These are phyloP conservation scores for Intubia oerlemansii DNA, from an alignment of 2,329 filamentous ascomycete species.

Conservation along the genomic window DNA sequence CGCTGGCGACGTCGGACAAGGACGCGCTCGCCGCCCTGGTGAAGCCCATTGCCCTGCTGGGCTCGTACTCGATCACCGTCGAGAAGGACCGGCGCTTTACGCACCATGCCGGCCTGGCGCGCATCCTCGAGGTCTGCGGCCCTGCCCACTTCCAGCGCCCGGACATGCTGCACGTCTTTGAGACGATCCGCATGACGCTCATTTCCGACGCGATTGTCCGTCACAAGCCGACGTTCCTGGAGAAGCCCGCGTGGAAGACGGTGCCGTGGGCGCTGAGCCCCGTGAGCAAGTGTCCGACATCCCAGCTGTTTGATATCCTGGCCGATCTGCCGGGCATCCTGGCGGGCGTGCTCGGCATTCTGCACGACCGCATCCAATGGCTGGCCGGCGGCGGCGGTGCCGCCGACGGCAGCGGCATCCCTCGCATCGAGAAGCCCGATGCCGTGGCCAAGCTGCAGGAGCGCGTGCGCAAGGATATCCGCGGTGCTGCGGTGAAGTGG, in stretches of 20 bases:
- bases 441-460: constrained; percentile 4
- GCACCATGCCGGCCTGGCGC: constrained; percentile 10
- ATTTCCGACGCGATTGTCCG: constrained; percentile 10
- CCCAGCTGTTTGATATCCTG: constrained; percentile 10
- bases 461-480: constrained; percentile 1
- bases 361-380: constrained; percentile 7
- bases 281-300: too few species aligned
- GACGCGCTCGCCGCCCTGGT: constrained; percentile 6
- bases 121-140: constrained; percentile 11
- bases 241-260: constrained; percentile 8
- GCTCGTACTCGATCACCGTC: constrained; percentile 9
- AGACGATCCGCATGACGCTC: constrained; percentile 10
- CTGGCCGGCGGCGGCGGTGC: constrained; percentile 1
- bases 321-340: constrained; percentile 8
- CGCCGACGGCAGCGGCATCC: neutral
- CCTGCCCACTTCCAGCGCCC: constrained; percentile 10
- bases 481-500: constrained; percentile 4
- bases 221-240: constrained; percentile 9
- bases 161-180: constrained; percentile 9
- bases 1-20: constrained; percentile 3
- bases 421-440: constrained; percentile 4
- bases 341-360: constrained; percentile 5
- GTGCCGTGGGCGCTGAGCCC: constrained; percentile 9
- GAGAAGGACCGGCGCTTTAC: constrained; percentile 11
- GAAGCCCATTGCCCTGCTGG: constrained; percentile 8